Conservation (phyloP, 306 rosid genomes). For the Prunus mume region DNA sequence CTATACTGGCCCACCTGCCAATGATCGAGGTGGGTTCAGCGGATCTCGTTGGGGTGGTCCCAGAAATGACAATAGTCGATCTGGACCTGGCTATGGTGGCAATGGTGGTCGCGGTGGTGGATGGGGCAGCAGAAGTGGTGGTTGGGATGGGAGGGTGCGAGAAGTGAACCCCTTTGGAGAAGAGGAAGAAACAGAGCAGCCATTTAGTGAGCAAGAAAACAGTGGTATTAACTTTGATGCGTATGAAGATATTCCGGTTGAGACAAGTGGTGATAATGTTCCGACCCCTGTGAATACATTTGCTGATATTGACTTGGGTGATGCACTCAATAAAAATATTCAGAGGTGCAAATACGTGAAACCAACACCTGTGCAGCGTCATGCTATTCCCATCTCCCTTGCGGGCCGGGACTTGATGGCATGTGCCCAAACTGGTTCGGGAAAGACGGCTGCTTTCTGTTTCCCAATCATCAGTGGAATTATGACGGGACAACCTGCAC, state of each 20-base stretch:
- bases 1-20: slow-evolving; percentile 34
- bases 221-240: slow-evolving; percentile 79
- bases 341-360: slow-evolving; percentile 77
- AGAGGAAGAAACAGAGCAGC: slow-evolving; percentile 48
- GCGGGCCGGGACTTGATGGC: slow-evolving; percentile 85
- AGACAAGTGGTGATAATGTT: slow-evolving; percentile 75
- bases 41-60: slow-evolving; percentile 53
- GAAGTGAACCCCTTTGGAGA: slow-evolving; percentile 74
- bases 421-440: slow-evolving; percentile 92
- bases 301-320: slow-evolving; percentile 88
- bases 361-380: slow-evolving; percentile 90
- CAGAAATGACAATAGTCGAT: slow-evolving; percentile 41
- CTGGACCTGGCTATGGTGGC: slow-evolving; percentile 56
- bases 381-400: slow-evolving; percentile 83
- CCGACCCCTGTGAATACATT: slow-evolving; percentile 76
- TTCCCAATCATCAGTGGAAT: slow-evolving; percentile 88
- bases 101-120: slow-evolving; percentile 47
- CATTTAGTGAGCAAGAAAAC: slow-evolving; percentile 51
- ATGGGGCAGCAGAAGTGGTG: slow-evolving; percentile 52
- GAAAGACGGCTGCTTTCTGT: slow-evolving; percentile 92
- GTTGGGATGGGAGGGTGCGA: slow-evolving; percentile 71
- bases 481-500: slow-evolving; percentile 62
- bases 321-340: slow-evolving; percentile 68
- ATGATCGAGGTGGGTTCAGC: slow-evolving; percentile 35
- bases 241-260: slow-evolving; percentile 84